A percentile compares a stretch with the other conserved stretches of the same genome.
phyloP scores from a whole-genome alignment of 2,329 filamentous ascomycete species.

The Exophiala phaeomuriformis region DNA sequence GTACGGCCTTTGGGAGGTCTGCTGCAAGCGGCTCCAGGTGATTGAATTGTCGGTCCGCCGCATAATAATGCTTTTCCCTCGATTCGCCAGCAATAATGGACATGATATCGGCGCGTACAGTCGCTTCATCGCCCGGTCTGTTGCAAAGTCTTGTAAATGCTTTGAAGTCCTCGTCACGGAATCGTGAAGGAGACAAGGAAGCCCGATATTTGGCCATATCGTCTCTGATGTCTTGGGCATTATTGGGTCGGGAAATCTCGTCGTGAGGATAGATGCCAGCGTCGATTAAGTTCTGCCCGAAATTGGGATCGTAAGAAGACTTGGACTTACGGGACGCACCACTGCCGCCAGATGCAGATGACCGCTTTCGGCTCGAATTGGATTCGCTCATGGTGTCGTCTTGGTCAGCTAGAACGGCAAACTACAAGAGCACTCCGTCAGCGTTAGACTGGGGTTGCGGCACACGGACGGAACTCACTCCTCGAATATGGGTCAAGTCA shows the following conservation, averaged over 20 bases:
- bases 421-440: constrained; percentile 1
- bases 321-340: constrained; percentile 9
- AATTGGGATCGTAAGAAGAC: constrained; percentile 17
- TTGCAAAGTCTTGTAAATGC: not conserved
- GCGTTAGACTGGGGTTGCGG: not conserved
- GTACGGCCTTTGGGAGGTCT: constrained; percentile 23
- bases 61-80: not conserved
- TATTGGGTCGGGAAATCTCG: constrained; percentile 26
- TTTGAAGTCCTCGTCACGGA: not conserved
- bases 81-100: constrained; percentile 3
- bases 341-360: constrained; percentile 4
- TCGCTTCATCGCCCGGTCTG: not conserved
- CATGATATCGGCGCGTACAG: not conserved
- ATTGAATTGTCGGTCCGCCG: constrained; percentile 30
- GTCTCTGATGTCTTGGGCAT: constrained; percentile 28
- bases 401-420: not conserved
- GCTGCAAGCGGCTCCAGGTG: constrained; percentile 36
- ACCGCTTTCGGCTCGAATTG: not conserved
- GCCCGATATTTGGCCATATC: not conserved
- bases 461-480: constrained; percentile 8
- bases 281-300: constrained; percentile 36
- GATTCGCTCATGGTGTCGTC: too few relatives aligned
- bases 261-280: constrained; percentile 29
- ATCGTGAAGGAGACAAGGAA: not conserved
- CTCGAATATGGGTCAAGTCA: constrained; percentile 16